Base-by-base conservation (phyloP, 352 stramenopile species). In the Thalassiosira ordinaria region DNA sequence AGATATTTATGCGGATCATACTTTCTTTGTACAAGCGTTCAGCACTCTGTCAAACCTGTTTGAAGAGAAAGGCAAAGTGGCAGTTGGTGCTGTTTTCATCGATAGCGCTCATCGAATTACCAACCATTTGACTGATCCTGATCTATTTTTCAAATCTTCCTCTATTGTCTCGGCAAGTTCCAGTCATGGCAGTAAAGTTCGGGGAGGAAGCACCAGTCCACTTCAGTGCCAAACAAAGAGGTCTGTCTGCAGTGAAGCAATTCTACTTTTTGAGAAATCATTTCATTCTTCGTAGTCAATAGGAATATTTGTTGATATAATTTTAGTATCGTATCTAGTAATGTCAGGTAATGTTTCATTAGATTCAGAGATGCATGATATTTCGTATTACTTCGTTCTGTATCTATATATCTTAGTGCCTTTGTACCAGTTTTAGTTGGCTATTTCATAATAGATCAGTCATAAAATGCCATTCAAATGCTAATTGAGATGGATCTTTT, bases 81-180 rank as follows among this genome's bases (percentile, higher is more conserved):
- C 57, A 33, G 16, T 73, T 3, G 37, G 39, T 39, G 27, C 78
- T 59, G 39, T 56, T 31, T 78, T 87, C 27, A 26, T 61, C 0
- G 35, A 78, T 9, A 67, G 51, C 24, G 73, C 73, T 49, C 49
- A 35, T 74, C 55, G 33, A 64, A 74, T 82, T 56, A 35, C 55
- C 35, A 57, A 51, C 18, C 79, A 87, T 53, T 46, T 87, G 63
- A 64, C 60, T 55, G 68, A 87, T 64, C 79, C 73, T 35, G 26
- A 67, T 1, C 39, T 33, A 55, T 64, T 65, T 47, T 44, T 18
- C 22, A 71, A 57, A 24, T 31, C 51, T 51, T 74, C 24, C 18
- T 41, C 64, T 44, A 59, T 81, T 9, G 39, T 69, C 18, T n/a
- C 39, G 41, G 29, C 29, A 26, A 51, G n/a, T n/a, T n/a, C 33